These are phyloP conservation scores for Monilinia fructigena DNA, from an alignment of 2,329 filamentous ascomycete species.

Conservation along the genomic window DNA sequence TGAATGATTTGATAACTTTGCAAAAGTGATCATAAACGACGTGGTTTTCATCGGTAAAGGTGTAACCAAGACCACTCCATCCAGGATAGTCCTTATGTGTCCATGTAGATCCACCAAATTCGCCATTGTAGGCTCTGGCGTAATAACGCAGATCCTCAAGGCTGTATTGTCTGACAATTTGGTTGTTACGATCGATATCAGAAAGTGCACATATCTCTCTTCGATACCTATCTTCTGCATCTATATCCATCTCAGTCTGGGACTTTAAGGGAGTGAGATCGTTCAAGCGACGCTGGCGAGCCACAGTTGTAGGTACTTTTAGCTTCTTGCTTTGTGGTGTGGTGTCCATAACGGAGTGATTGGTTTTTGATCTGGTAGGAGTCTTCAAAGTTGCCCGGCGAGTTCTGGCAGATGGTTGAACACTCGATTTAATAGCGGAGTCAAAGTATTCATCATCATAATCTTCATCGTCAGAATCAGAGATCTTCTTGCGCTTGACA, in stretches of 20 bases:
- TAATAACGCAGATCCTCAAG: conserved; percentile 27
- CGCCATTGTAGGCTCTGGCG: conserved; percentile 28
- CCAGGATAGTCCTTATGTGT: conserved; percentile 1
- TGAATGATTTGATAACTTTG: conserved; percentile 3
- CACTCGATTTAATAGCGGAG: conserved; percentile 5
- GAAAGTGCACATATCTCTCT: conserved; percentile 24
- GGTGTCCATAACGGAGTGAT: not conserved
- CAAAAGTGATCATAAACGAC: not conserved
- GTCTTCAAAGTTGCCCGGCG: conserved; percentile 1
- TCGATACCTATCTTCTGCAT: conserved; percentile 16
- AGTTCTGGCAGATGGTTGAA: not conserved
- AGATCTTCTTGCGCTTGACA: conserved; percentile 3
- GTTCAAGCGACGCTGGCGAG: not conserved
- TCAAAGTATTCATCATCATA: conserved; percentile 20
- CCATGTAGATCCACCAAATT: not conserved
- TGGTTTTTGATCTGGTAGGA: conserved; percentile 1
- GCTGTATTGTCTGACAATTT: not conserved
- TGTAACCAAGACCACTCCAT: not conserved
- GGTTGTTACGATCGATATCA: not conserved
- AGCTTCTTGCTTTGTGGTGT: conserved; percentile 1
- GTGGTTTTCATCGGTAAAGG: not conserved
- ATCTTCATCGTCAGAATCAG: conserved; percentile 18
- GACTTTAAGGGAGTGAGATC: not conserved
- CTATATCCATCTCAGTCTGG: not conserved
- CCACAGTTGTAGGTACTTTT: not conserved